Conservation (phyloP, 805 yeast species). For the Sugiyamaella smithiae region DNA sequence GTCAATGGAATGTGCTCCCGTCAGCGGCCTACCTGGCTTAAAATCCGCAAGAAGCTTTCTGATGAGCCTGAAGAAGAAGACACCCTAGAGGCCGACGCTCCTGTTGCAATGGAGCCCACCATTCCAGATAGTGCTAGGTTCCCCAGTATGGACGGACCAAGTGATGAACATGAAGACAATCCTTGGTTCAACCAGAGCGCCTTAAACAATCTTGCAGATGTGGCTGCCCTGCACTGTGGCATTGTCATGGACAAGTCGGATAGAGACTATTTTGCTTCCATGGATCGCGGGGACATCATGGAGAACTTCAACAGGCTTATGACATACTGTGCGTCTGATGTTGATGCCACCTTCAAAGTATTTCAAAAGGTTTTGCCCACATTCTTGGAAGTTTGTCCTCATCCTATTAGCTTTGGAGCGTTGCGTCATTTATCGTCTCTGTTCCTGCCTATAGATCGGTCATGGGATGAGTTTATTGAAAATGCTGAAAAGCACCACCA, state of each 20-base stretch:
- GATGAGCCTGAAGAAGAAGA: conserved; percentile 9
- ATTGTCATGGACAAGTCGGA: conserved; percentile 61
- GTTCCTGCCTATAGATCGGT: conserved; percentile 70
- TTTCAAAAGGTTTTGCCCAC: conserved; percentile 66
- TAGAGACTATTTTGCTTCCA: conserved; percentile 61
- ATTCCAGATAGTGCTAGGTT: not conserved
- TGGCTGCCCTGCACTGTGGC: conserved; percentile 74
- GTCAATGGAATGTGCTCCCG: conserved; percentile 88
- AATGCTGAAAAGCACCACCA: conserved; percentile 67
- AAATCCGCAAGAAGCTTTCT: conserved; percentile 28
- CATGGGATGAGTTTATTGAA: conserved; percentile 72
- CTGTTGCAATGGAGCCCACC: not conserved
- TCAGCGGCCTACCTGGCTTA: conserved; percentile 77
- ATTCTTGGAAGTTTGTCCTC: conserved; percentile 71
- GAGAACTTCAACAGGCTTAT: conserved; percentile 60
- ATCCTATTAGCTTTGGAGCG: conserved; percentile 92
- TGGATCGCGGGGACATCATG: conserved; percentile 52
- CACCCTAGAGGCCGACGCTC: not conserved
- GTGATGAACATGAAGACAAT: too few relatives aligned
- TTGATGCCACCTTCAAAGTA: conserved; percentile 67
- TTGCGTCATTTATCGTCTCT: conserved; percentile 68
- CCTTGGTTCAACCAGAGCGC: conserved; percentile 86
- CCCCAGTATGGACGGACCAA: conserved; percentile 15
- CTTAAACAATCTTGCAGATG: conserved; percentile 74
- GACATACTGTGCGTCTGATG: conserved; percentile 84